Evolutionary conservation across 768 basidiomycete species (phyloP).

Genomic region (Lentinula edodes): DNA sequence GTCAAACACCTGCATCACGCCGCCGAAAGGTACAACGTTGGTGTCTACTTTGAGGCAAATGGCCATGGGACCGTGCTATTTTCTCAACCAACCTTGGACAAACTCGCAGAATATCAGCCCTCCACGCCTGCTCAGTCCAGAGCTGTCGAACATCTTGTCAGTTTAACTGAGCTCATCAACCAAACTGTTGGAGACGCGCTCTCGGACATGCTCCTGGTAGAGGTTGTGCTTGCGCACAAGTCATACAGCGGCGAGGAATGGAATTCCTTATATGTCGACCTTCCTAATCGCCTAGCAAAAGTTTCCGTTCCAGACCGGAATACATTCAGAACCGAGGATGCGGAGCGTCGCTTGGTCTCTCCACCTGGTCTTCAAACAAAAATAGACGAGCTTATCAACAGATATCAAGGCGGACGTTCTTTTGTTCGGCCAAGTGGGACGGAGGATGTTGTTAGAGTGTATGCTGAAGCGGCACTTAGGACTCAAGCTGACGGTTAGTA

Average conservation of each 20-base stretch:
- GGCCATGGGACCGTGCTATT: constrained; percentile 98
- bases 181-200: constrained; percentile 98
- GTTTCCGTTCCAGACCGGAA: constrained; percentile 81
- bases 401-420: constrained; percentile 79
- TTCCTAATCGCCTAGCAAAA: constrained; percentile 94
- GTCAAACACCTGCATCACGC: constrained; percentile 99
- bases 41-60: constrained; percentile 99
- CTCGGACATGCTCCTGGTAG: constrained; percentile 93
- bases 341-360: constrained; percentile 81
- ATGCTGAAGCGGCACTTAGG: constrained; percentile 81
- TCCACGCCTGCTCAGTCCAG: constrained; percentile 79
- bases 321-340: constrained; percentile 87
- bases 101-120: constrained; percentile 59
- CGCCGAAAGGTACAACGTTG: constrained; percentile 87
- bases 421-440: constrained; percentile 98
- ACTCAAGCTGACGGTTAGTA: constrained; percentile 78
- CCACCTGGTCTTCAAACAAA: constrained; percentile 76
- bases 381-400: constrained; percentile 75
- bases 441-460: constrained; percentile 96
- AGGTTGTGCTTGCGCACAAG: constrained; percentile 85
- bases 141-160: constrained; percentile 70
- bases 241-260: constrained; percentile 81
- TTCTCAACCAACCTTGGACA: constrained; percentile 66
- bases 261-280: constrained; percentile 89
- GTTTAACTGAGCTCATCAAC: constrained; percentile 84